phyloP scores from a whole-genome alignment of 2,329 filamentous ascomycete species.

The Neofusicoccum cordaticola region DNA sequence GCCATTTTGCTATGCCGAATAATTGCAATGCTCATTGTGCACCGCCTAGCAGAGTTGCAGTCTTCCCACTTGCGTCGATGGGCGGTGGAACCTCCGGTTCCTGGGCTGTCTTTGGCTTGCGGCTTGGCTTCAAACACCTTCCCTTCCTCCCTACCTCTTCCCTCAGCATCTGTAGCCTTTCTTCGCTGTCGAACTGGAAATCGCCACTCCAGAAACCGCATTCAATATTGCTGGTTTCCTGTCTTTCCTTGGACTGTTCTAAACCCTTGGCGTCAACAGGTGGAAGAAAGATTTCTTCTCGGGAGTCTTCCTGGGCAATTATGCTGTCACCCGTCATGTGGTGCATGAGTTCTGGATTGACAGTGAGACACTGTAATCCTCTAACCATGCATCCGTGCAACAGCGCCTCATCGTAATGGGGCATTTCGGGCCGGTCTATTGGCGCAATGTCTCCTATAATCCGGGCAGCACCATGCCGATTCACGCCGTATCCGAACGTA shows the following conservation, averaged over 20 bases:
- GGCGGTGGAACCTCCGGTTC: too few relatives aligned
- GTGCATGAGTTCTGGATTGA: slow-evolving; percentile 46
- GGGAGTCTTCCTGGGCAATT: slow-evolving; percentile 32
- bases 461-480: slow-evolving; percentile 27
- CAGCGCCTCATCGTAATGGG: slow-evolving; percentile 38
- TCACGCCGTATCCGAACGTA: slow-evolving; percentile 43
- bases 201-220: slow-evolving; percentile 40
- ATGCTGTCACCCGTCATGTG: slow-evolving; percentile 40
- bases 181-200: slow-evolving; percentile 30
- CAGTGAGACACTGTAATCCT: slow-evolving; percentile 41
- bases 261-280: slow-evolving; percentile 35
- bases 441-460: slow-evolving; percentile 35
- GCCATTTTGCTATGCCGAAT: too few relatives aligned
- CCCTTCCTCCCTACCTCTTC: slow-evolving; percentile 39
- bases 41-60: neutral
- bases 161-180: slow-evolving; percentile 33
- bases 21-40: neutral
- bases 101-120: neutral
- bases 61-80: too few relatives aligned
- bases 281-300: slow-evolving; percentile 26
- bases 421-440: slow-evolving; percentile 15
- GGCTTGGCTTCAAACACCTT: slow-evolving; percentile 32
- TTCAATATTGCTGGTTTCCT: slow-evolving; percentile 37
- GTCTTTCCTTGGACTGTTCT: slow-evolving; percentile 28
- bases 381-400: slow-evolving; percentile 36